These are phyloP conservation scores for Priceomyces haplophilus DNA, from an alignment of 805 yeast species.

Conservation along the genomic window DNA sequence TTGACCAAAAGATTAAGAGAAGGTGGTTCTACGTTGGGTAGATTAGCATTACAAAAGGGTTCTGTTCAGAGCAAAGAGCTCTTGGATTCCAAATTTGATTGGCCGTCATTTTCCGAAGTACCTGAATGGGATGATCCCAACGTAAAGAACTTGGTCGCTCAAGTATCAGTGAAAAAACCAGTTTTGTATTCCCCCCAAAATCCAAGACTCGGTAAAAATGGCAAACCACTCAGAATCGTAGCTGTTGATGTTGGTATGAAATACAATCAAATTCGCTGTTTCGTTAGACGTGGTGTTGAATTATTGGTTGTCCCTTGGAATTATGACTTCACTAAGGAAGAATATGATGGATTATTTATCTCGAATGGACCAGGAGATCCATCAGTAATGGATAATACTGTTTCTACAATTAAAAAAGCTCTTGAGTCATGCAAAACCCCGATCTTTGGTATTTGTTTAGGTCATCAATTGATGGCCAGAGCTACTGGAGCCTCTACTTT, in stretches of 20 bases:
- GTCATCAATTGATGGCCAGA: slow-evolving; percentile 94
- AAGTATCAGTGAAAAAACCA: slow-evolving; percentile 79
- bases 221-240: slow-evolving; percentile 74
- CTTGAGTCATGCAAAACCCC: slow-evolving; percentile 74
- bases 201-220: slow-evolving; percentile 57
- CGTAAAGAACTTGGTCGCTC: slow-evolving; percentile 83
- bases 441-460: slow-evolving; percentile 95
- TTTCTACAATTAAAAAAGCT: slow-evolving; percentile 54
- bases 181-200: slow-evolving; percentile 67
- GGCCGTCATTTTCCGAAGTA: slow-evolving; percentile 63
- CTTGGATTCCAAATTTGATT: slow-evolving; percentile 27
- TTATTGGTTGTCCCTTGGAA: slow-evolving; percentile 94
- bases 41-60: slow-evolving; percentile 63
- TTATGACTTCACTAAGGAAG: slow-evolving; percentile 74
- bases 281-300: slow-evolving; percentile 94
- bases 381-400: slow-evolving; percentile 69
- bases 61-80: slow-evolving; percentile 28
- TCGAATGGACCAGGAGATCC: slow-evolving; percentile 99
- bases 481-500: slow-evolving; percentile 92
- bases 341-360: slow-evolving; percentile 91
- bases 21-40: slow-evolving; percentile 89
- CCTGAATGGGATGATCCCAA: slow-evolving; percentile 96
- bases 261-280: slow-evolving; percentile 95
- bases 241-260: slow-evolving; percentile 98
- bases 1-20: slow-evolving; percentile 91